Conservation (phyloP, 345 rosid genomes). For the Euphorbia peplus region DNA sequence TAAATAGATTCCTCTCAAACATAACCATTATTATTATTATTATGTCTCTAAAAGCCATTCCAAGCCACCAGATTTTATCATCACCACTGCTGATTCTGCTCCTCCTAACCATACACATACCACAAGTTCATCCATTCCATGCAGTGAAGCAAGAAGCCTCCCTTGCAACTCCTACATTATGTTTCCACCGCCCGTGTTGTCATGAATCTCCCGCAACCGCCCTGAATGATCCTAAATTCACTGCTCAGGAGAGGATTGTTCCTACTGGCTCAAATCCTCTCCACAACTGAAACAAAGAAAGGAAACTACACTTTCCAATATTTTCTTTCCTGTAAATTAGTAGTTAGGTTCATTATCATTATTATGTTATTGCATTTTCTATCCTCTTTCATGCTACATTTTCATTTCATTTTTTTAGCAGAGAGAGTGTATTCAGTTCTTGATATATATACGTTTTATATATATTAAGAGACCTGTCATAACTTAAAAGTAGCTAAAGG, state of each 20-base stretch:
- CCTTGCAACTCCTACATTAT: not conserved
- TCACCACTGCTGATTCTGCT: too few species aligned
- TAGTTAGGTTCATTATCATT: too few species aligned
- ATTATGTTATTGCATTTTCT: too few species aligned
- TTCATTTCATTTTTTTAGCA: too few species aligned
- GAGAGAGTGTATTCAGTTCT: too few species aligned
- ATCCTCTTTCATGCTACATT: too few species aligned
- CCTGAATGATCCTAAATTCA: not conserved
- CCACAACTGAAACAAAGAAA: slow-evolving; percentile 22
- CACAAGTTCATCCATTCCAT: not conserved
- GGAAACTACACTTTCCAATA: too few species aligned
- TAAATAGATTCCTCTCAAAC: not conserved
- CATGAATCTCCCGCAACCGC: not conserved
- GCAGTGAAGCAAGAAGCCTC: not conserved
- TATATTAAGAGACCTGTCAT: too few species aligned
- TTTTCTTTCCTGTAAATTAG: too few species aligned
- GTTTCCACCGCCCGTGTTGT: not conserved
- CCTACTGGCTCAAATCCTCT: slow-evolving; percentile 19
- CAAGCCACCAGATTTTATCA: not conserved
- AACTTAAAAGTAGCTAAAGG: too few species aligned
- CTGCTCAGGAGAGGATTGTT: slow-evolving; percentile 9
- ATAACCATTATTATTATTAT: too few species aligned
- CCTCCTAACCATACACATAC: not conserved
- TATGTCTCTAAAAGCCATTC: not conserved
- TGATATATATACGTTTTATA: too few species aligned